phyloP scores from a whole-genome alignment of 108 stramenopile genomes.

The Schizochytrium sp. region DNA sequence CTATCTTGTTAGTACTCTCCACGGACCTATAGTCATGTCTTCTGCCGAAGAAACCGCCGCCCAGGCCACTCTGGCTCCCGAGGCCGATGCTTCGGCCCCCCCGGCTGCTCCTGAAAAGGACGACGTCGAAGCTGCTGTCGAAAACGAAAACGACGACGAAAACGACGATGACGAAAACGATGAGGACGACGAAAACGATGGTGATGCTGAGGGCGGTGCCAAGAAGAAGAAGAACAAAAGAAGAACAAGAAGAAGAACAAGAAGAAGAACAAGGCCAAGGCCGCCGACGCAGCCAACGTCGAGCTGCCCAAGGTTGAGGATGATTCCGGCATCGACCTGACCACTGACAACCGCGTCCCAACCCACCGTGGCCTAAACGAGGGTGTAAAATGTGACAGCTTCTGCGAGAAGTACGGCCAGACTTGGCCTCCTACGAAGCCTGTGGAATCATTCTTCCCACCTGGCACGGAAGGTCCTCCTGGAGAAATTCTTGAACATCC shows the following conservation, averaged over 20 bases:
- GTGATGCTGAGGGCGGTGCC: conserved; percentile 67
- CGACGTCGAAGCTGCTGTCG: conserved; percentile 55
- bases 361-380: conserved; percentile 82
- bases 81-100: too few relatives aligned
- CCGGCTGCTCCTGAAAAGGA: not conserved
- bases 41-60: too few relatives aligned
- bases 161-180: conserved; percentile 74
- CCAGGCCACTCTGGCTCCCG: too few relatives aligned
- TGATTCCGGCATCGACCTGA: not conserved
- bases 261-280: conserved; percentile 53
- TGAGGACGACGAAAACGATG: conserved; percentile 72
- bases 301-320: not conserved
- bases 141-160: conserved; percentile 65
- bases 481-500: conserved; percentile 92
- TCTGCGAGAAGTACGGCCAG: conserved; percentile 84
- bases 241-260: conserved; percentile 74
- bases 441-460: conserved; percentile 59
- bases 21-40: too few relatives aligned
- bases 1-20: too few relatives aligned
- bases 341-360: conserved; percentile 82
- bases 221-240: conserved; percentile 87
- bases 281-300: conserved; percentile 61
- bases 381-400: conserved; percentile 92
- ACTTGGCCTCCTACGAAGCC: conserved; percentile 96
- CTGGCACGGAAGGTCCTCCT: conserved; percentile 76